Base-by-base conservation (phyloP, 805 yeast genomes). In the Starmerella riodocensis region DNA sequence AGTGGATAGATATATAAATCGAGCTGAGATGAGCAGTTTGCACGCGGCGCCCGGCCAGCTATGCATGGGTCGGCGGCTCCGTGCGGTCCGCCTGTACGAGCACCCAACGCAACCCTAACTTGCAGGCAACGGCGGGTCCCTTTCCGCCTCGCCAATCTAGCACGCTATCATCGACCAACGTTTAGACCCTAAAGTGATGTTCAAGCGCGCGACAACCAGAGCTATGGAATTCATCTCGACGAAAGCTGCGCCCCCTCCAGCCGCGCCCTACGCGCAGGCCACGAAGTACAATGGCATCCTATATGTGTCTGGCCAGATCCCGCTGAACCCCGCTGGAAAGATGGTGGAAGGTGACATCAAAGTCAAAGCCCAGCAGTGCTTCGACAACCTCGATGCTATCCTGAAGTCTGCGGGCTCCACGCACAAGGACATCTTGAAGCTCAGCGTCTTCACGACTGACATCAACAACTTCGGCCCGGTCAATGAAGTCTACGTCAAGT, bases 261-360 rank as follows among this genome's bases (percentile, higher is more conserved):
- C 94, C 29, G 97, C 95, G 28, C 75, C 94, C 12, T 88, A 88
- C 63, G 83, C 94, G 22, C 98, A 91, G 63, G 98, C 97, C 34
- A 73, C 86, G 61, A 85, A 81, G 65, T 93, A 76, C 53, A 83
- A 82, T 61, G 73, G 94, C 45, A 75, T 84, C 60, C 63, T 91
- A 59, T 91, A 79, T 60, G 84, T 91, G 42, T 82, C 94, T 39
- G 98, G 98, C 40, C 98, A 91, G 66, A 78, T 91, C 46, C 96
- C 97, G 39, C 73, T 74, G 68, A 84, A 88, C 28, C 70, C 86
- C 29, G 64, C 79, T 6, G 81, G 80, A 59, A 76, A 76, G 63
- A 78, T 79, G 49, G 74, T 85, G 51, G 76, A 74, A 50, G 94
- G 85, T 34, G 88, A 74, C 52, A 80, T 78, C 41, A 45, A 56